phyloP scores from a whole-genome alignment of 495 filamentous ascomycete genomes.

The Penicillium coprophilum region DNA sequence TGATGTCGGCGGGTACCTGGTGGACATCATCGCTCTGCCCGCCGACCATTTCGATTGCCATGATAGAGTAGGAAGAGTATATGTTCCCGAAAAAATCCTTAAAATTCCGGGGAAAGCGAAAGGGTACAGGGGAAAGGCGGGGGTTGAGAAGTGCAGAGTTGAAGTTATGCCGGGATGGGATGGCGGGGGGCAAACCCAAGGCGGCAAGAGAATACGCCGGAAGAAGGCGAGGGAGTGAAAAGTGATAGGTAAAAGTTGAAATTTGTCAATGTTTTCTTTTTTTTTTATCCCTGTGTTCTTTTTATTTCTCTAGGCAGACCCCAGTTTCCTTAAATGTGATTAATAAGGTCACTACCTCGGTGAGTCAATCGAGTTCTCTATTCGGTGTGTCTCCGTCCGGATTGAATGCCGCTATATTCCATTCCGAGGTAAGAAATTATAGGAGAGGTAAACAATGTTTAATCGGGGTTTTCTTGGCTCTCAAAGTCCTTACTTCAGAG shows the following conservation, averaged over 20 bases:
- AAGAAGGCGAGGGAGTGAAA: background rate
- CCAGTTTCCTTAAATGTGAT: constrained; percentile 8
- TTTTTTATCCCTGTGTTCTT: background rate
- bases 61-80: constrained; percentile 12
- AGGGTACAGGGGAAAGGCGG: background rate
- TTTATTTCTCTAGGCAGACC: background rate
- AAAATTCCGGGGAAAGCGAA: constrained; percentile 2
- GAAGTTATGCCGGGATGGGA: constrained; percentile 3
- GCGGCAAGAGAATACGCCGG: constrained; percentile 23
- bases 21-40: constrained; percentile 36
- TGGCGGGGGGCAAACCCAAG: constrained; percentile 16
- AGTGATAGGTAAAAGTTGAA: background rate
- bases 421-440: background rate
- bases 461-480: background rate
- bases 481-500: background rate
- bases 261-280: background rate
- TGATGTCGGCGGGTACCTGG: constrained; percentile 22
- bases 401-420: background rate
- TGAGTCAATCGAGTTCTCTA: constrained; percentile 28
- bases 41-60: constrained; percentile 33
- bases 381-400: constrained; percentile 17
- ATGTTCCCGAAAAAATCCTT: background rate
- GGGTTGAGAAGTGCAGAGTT: constrained; percentile 2
- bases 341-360: constrained; percentile 25
- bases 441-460: background rate